Base-by-base conservation (phyloP, 768 basidiomycete species). In the Lactarius quietus region DNA sequence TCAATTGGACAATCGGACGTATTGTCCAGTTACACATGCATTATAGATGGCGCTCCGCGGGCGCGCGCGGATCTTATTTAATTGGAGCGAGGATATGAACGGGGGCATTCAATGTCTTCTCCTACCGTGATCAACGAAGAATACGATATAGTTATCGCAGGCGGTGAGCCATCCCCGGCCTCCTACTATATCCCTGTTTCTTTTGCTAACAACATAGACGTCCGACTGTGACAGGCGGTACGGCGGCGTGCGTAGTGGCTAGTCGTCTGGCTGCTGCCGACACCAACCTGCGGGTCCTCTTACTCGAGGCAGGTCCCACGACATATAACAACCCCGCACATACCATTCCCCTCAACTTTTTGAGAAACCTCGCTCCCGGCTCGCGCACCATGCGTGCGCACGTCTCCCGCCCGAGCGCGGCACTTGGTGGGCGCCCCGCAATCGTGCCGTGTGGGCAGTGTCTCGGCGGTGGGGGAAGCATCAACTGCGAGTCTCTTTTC, bases 381-480 rank as follows among this genome's bases (percentile, higher is more conserved):
- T 75, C 76, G 43, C 77, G 76, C 33, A 80, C 81, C 0, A 74
- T 86, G 62, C 79, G 78, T 3, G 76, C 78, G 65, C 76, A 86
- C 64, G 59, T 62, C 6, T 71, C 65, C 8, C 74, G 75, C n/a
- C 77, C 79, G 8, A 81, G 80, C 66, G 74, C 77, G 3, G 82
- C 78, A 63, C 73, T 80, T 39, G 76, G 70, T 23, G 82, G 80
- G 5, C 84, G 87, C 6, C 68, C 74, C 12, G 70, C 76, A 6
- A 58, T 82, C 41, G 77, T 85, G 9, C 77, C 79, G 0, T 70
- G 75, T 29, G 86, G 82, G 0, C 77, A 81, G 58, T 81, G 79
- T 38, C 69, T 89, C 6, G 87, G 88, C 3, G 87, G 87, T 4
- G 86, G 86, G 1, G 86, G 85, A 0, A 75, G 76, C 60, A 79